A percentile compares a stretch with the other conserved stretches of the same genome.
Conservation (phyloP, 805 yeast genomes). For the Cyberlindnera galapagoensis region DNA sequence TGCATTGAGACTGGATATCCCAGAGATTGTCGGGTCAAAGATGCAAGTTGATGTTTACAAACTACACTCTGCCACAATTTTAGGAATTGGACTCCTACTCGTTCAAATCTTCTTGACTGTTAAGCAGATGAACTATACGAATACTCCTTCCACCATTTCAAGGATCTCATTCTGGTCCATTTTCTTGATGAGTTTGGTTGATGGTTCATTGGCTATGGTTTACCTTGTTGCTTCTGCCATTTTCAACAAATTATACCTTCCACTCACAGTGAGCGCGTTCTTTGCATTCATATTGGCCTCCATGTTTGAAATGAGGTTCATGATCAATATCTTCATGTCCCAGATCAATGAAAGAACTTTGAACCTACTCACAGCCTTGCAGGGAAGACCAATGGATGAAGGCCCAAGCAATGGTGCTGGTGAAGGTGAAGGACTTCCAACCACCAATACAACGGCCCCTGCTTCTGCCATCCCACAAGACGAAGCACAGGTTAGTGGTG, state of each 20-base stretch:
- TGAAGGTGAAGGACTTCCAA: constrained; percentile 12
- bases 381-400: constrained; percentile 49
- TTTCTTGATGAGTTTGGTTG: constrained; percentile 56
- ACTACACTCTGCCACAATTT: constrained; percentile 14
- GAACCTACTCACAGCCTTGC: constrained; percentile 57
- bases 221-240: constrained; percentile 54
- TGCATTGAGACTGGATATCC: constrained; percentile 46
- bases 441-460: constrained; percentile 18
- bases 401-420: background rate
- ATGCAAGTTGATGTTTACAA: constrained; percentile 36
- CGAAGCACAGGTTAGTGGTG: constrained; percentile 50
- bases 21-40: constrained; percentile 45
- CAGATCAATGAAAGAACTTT: constrained; percentile 69
- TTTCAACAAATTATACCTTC: constrained; percentile 51
- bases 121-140: constrained; percentile 61
- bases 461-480: constrained; percentile 28
- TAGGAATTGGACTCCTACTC: constrained; percentile 19
- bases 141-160: constrained; percentile 76
- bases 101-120: constrained; percentile 31
- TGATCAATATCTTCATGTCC: constrained; percentile 57
- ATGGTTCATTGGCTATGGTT: constrained; percentile 61
- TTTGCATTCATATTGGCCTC: constrained; percentile 63
- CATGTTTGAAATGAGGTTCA: constrained; percentile 68
- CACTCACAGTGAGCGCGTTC: constrained; percentile 64
- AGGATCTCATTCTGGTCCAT: constrained; percentile 66